A percentile compares a stretch with the other conserved stretches of the same genome.
Evolutionary conservation across 2,329 filamentous ascomycete species (phyloP).

Genomic region (Tolypocladium amazonense): DNA sequence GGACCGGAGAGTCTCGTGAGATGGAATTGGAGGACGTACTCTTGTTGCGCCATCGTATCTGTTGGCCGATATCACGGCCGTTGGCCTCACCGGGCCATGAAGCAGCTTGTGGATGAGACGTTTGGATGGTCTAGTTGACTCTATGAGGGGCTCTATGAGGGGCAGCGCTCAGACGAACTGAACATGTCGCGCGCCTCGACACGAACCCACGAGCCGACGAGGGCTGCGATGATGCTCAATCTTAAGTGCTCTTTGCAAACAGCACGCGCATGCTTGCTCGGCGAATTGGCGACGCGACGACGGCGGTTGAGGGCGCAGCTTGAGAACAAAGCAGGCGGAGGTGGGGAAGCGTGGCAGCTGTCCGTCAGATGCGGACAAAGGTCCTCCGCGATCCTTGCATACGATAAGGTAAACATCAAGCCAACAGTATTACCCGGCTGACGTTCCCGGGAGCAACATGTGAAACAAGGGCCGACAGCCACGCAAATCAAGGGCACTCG

Average conservation of each 20-base stretch:
- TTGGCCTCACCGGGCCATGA: background rate
- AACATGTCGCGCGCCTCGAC: background rate
- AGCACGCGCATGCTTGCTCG: too few relatives aligned
- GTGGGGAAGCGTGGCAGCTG: background rate
- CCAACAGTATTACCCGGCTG: background rate
- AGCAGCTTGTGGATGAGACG: background rate
- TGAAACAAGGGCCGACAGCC: background rate
- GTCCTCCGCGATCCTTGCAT: background rate
- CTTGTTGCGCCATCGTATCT: background rate
- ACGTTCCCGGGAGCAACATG: background rate
- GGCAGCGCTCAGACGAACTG: background rate
- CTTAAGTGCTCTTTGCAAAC: background rate
- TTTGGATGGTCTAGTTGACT: too few relatives aligned
- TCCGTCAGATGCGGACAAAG: background rate
- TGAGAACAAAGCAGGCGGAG: background rate
- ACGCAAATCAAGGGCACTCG: background rate
- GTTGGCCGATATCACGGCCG: background rate
- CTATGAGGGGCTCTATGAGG: background rate
- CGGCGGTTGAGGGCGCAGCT: background rate
- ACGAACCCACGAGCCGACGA: background rate
- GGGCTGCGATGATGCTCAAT: background rate
- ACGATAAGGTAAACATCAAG: too few relatives aligned
- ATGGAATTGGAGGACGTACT: background rate
- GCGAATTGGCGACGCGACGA: background rate
- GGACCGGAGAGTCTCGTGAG: background rate